These are phyloP conservation scores for Tetrapisispora iriomotensis DNA, from an alignment of 805 yeast species.

Conservation along the genomic window DNA sequence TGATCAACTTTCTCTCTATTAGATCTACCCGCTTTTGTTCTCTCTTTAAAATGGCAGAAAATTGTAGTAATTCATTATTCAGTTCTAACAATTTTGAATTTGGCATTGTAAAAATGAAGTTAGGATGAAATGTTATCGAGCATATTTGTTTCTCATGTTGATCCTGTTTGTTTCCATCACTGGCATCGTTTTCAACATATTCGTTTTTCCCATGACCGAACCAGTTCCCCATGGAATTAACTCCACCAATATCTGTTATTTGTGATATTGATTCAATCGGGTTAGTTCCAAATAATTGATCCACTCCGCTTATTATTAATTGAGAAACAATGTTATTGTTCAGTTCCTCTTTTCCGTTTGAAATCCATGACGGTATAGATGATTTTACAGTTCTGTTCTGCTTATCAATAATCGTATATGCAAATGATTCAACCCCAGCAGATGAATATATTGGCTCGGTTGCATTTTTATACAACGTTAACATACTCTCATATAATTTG, in stretches of 20 bases:
- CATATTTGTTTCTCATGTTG: neutral
- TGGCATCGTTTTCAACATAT: too few relatives aligned
- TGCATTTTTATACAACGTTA: slow-evolving; percentile 12
- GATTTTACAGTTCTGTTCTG: slow-evolving; percentile 6
- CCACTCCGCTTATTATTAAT: slow-evolving; percentile 22
- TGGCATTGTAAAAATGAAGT: slow-evolving; percentile 17
- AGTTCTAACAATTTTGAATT: slow-evolving; percentile 19
- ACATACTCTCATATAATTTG: slow-evolving; percentile 16
- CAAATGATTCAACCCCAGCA: slow-evolving; percentile 12
- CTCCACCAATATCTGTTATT: slow-evolving; percentile 6
- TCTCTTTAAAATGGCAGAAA: slow-evolving; percentile 11
- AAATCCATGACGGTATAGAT: slow-evolving; percentile 21
- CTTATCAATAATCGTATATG: slow-evolving; percentile 15
- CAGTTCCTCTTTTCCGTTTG: neutral
- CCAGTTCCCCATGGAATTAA: slow-evolving; percentile 18
- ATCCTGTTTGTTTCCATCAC: neutral
- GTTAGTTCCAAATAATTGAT: slow-evolving; percentile 8
- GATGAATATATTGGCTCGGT: neutral
- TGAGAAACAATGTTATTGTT: slow-evolving; percentile 12
- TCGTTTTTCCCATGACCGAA: neutral
- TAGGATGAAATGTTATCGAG: neutral
- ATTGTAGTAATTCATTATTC: slow-evolving; percentile 16
- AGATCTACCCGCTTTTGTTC: slow-evolving; percentile 10
- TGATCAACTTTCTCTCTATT: slow-evolving; percentile 22
- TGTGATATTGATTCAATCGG: neutral